Evolutionary conservation across 2,329 filamentous ascomycete species (phyloP).

Genomic region (Pseudogymnoascus sp.): DNA sequence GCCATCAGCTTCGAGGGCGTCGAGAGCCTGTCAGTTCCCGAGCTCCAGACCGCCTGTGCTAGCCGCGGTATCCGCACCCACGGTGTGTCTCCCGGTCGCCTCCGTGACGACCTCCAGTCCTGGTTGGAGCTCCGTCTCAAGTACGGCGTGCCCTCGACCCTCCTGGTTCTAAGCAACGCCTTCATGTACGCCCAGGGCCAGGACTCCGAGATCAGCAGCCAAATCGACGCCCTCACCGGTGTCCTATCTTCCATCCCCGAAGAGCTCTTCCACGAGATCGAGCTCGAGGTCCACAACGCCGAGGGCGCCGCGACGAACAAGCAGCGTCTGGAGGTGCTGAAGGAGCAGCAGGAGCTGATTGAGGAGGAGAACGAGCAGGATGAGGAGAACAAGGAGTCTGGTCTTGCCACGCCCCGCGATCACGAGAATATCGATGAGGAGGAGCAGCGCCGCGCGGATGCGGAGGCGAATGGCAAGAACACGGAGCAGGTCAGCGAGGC

Average conservation of each 20-base stretch:
- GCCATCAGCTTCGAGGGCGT: slow-evolving; percentile 92
- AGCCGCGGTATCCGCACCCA: slow-evolving; percentile 89
- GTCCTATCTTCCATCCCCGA: slow-evolving; percentile 93
- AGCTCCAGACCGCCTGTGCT: slow-evolving; percentile 86
- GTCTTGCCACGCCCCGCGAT: slow-evolving; percentile 70
- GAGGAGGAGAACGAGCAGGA: slow-evolving; percentile 94
- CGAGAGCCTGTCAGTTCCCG: slow-evolving; percentile 82
- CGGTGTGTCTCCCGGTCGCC: slow-evolving; percentile 77
- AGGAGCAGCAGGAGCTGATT: slow-evolving; percentile 97
- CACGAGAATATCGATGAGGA: slow-evolving; percentile 92
- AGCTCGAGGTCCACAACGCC: slow-evolving; percentile 92
- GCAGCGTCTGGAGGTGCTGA: slow-evolving; percentile 94
- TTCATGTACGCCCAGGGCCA: slow-evolving; percentile 91
- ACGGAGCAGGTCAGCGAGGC: slow-evolving; percentile 46
- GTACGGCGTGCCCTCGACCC: slow-evolving; percentile 90
- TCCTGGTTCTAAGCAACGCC: slow-evolving; percentile 91
- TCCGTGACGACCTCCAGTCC: slow-evolving; percentile 82
- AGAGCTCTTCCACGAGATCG: slow-evolving; percentile 98
- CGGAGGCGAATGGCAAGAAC: slow-evolving; percentile 37
- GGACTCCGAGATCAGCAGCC: slow-evolving; percentile 72
- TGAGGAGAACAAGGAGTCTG: slow-evolving; percentile 67
- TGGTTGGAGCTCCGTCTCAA: slow-evolving; percentile 92
- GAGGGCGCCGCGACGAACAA: slow-evolving; percentile 98
- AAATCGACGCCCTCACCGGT: slow-evolving; percentile 87
- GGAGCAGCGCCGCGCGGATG: slow-evolving; percentile 59